phyloP scores from a whole-genome alignment of 352 stramenopile species.

The Pythium plurisporium region DNA sequence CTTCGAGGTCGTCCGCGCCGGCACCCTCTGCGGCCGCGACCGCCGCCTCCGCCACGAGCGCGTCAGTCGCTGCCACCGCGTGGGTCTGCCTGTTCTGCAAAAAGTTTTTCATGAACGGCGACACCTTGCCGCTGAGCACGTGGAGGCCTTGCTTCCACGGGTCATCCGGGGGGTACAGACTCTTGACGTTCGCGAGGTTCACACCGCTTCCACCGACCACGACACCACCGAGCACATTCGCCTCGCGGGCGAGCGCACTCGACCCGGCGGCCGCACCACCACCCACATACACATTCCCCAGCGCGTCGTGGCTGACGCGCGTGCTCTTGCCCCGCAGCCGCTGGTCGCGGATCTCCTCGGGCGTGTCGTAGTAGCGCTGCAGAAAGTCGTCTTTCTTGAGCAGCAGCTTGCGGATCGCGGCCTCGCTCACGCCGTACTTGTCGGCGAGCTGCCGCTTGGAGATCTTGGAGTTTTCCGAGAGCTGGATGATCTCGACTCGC shows the following conservation, averaged over 20 bases:
- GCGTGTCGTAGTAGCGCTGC: constrained; percentile 75
- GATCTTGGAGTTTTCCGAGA: constrained; percentile 70
- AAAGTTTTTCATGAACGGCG: constrained; percentile 64
- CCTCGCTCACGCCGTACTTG: constrained; percentile 74
- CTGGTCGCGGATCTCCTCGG: constrained; percentile 69
- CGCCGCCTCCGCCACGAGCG: neutral
- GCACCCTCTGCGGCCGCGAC: constrained; percentile 15
- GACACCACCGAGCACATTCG: neutral
- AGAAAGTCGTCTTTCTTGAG: constrained; percentile 81
- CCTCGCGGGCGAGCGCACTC: constrained; percentile 4
- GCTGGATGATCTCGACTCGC: constrained; percentile 82
- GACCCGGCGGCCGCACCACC: neutral
- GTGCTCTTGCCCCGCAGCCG: constrained; percentile 60
- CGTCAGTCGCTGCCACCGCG: neutral
- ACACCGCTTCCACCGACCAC: constrained; percentile 6
- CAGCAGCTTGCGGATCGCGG: constrained; percentile 74
- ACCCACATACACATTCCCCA: constrained; percentile 14
- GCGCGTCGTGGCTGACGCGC: constrained; percentile 24
- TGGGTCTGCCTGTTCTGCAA: constrained; percentile 29
- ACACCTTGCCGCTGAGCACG: constrained; percentile 42
- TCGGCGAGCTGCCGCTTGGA: constrained; percentile 75
- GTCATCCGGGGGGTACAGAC: constrained; percentile 56
- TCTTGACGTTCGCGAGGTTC: constrained; percentile 26
- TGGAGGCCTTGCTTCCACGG: constrained; percentile 66
- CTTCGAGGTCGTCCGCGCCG: constrained; percentile 2